Percentiles rank a stretch among this genome's conserved stretches.
Evolutionary conservation across 495 filamentous ascomycete species (phyloP).

Genomic region (Diplogelasinospora grovesii): DNA sequence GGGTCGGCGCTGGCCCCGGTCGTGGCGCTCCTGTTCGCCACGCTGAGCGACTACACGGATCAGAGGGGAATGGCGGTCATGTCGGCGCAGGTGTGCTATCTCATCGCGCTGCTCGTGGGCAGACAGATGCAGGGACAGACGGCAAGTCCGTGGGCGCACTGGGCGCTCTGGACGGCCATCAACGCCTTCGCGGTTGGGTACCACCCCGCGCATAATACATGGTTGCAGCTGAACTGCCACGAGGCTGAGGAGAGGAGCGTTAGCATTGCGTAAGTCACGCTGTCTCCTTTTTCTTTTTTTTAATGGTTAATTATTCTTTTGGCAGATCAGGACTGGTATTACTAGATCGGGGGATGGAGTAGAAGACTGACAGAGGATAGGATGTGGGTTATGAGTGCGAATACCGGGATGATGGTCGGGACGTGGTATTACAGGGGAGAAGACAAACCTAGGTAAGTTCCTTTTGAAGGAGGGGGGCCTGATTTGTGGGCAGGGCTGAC

Average conservation of each 20-base stretch:
- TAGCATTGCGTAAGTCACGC: conserved; percentile 43
- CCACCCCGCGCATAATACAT: conserved; percentile 45
- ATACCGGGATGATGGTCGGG: conserved; percentile 28
- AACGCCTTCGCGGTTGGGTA: conserved; percentile 36
- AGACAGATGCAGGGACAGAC: conserved; percentile 24
- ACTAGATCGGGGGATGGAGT: not conserved
- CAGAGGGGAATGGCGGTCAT: conserved; percentile 40
- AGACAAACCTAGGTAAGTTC: conserved; percentile 15
- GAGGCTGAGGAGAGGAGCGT: conserved; percentile 42
- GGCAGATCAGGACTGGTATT: too few species aligned
- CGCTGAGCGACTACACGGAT: conserved; percentile 35
- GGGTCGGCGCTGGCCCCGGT: conserved; percentile 36
- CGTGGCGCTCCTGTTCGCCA: conserved; percentile 32
- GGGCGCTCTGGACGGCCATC: conserved; percentile 40
- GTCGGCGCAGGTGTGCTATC: conserved; percentile 38
- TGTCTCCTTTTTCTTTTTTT: not conserved
- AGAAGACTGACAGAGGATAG: conserved; percentile 17
- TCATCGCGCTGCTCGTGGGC: conserved; percentile 33
- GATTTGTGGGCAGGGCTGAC: not conserved
- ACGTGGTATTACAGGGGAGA: conserved; percentile 18
- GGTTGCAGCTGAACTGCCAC: conserved; percentile 44
- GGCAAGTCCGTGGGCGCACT: conserved; percentile 19
- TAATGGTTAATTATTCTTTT: too few species aligned
- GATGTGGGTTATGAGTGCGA: conserved; percentile 46
- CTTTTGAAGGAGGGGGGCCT: too few species aligned